These are phyloP conservation scores for Eudorina sp. DNA, from an alignment of 139 green algal species.

Conservation along the genomic window DNA sequence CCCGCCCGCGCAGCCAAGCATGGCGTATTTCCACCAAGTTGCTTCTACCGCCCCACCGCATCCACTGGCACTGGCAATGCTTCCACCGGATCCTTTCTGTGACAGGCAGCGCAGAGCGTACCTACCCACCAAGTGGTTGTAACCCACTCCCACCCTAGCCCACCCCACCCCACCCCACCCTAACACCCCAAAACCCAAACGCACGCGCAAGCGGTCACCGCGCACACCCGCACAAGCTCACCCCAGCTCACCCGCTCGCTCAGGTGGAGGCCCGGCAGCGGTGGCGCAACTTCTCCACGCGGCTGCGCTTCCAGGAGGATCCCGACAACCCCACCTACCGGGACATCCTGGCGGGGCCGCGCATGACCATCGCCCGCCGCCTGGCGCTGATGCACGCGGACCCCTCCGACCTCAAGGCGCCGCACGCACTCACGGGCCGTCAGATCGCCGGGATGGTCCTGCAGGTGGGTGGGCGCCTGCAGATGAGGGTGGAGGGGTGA, in stretches of 20 bases:
- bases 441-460: conserved; percentile 40
- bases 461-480: conserved; percentile 14
- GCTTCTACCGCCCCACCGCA: no score
- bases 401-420: not conserved
- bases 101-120: no score
- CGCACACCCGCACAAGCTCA: not conserved
- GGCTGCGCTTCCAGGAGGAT: conserved; percentile 9
- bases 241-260: not conserved
- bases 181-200: no score
- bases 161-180: no score
- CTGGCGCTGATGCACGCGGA: not conserved
- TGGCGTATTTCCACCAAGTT: no score
- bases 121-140: no score
- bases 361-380: conserved; percentile 13
- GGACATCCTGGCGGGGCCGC: conserved; percentile 23
- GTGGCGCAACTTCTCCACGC: conserved; percentile 4
- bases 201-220: no score
- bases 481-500: no score
- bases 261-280: conserved; percentile 13
- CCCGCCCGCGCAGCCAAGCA: no score
- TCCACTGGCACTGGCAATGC: no score
- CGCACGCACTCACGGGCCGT: not conserved
- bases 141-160: no score
- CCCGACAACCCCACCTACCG: conserved; percentile 22
- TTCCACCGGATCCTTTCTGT: no score